Conservation (phyloP, 345 rosid genomes). For the Salix purpurea region DNA sequence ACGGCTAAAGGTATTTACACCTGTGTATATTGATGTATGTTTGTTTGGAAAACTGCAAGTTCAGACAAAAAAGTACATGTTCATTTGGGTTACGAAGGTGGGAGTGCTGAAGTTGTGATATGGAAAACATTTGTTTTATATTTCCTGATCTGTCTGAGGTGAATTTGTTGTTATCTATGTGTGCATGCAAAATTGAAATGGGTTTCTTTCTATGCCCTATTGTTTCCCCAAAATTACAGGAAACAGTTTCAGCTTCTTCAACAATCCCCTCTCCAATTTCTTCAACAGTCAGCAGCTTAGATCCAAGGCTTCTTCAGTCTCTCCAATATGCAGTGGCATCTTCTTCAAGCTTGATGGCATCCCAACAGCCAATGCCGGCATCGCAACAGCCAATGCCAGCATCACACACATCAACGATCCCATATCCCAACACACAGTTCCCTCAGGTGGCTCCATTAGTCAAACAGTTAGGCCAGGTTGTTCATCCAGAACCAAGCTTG, state of each 20-base stretch:
- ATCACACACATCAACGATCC: slow-evolving; percentile 41
- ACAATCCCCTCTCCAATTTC: slow-evolving; percentile 44
- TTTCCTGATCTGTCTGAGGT: neutral
- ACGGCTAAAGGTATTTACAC: slow-evolving; percentile 62
- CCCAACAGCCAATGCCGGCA: slow-evolving; percentile 45
- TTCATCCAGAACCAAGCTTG: slow-evolving; percentile 59
- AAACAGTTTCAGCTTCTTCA: slow-evolving; percentile 66
- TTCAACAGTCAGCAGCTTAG: slow-evolving; percentile 49
- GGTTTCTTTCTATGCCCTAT: slow-evolving; percentile 4
- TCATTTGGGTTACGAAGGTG: neutral
- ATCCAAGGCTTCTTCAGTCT: slow-evolving; percentile 58
- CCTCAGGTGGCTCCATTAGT: slow-evolving; percentile 46
- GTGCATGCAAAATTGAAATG: slow-evolving; percentile 2
- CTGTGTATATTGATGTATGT: neutral
- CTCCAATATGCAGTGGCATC: slow-evolving; percentile 55
- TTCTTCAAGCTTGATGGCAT: slow-evolving; percentile 48
- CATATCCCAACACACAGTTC: slow-evolving; percentile 55
- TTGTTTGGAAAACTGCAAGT: neutral
- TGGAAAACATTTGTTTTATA: neutral
- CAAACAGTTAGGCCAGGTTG: slow-evolving; percentile 56
- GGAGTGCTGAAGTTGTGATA: slow-evolving; percentile 2
- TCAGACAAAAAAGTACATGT: neutral
- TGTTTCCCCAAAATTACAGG: slow-evolving; percentile 47
- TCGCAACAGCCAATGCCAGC: slow-evolving; percentile 46
- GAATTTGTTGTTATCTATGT: neutral